Base-by-base conservation (phyloP, 345 rosid species). In the Acer campestre region DNA sequence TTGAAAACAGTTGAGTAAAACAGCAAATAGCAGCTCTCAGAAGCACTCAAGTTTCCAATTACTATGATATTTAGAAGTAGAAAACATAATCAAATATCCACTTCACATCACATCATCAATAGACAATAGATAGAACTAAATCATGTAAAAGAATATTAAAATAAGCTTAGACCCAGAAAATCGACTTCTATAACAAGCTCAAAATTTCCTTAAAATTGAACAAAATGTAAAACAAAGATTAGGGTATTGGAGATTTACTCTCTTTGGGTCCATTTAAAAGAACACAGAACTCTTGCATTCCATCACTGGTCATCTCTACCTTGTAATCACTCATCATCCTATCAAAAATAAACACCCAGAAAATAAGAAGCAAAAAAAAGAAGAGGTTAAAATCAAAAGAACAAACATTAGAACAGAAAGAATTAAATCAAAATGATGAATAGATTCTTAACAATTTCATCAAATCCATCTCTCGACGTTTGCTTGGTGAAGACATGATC, bases 301-400 rank as follows among this genome's bases (percentile, higher is more conserved):
- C 86, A 82, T 90, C 97, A 79, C 88, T 84, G 86, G 88, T 70
- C 69, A 88, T 80, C 78, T 92, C 97, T 79, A 92, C 93, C 84
- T 88, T 88, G 87, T 84, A 86, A 78, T 92, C 92, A 80, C 86
- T 89, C 92, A 90, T 92, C 92, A 92, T 89, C 92, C 97, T 90
- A 20, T 44, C 66, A 66, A 78, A 8, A 83, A 75, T 62, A 67
- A 65, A 38, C 79, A 53, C 11, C 7, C 22, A n/a, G 67, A 18
- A 42, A 35, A 68, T 46, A 10, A 2, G 56, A 63, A 49, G 25
- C 14, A 73, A 42, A 35, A 42, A 65, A 10, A 2, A 56, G n/a
- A n/a, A n/a, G n/a, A 70, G 35, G 25, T 53, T 48, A 17, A 68
- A 62, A 12, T 12, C 51, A 51, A n/a, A 23, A 27, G 12, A 42